Percentiles rank a stretch among this genome's conserved stretches.
These are phyloP conservation scores for Phytophthora litchii DNA, from an alignment of 352 stramenopile genomes.

Conservation along the genomic window DNA sequence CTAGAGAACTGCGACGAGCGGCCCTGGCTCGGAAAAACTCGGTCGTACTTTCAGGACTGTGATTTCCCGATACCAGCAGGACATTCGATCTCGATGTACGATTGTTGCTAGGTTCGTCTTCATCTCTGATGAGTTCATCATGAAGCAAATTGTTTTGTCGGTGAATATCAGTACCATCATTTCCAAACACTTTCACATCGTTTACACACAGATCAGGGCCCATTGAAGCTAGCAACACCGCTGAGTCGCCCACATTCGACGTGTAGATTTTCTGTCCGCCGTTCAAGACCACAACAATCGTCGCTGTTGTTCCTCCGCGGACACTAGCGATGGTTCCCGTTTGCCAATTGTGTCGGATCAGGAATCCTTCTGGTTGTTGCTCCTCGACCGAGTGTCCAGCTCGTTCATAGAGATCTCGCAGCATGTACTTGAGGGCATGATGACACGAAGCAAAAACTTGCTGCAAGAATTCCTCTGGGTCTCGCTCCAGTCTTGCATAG, in stretches of 20 bases:
- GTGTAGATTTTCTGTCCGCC: conserved; percentile 72
- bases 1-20: conserved; percentile 33
- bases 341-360: conserved; percentile 53
- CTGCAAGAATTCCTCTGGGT: conserved; percentile 58
- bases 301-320: conserved; percentile 90
- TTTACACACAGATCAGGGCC: conserved; percentile 24
- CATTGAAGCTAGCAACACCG: conserved; percentile 44
- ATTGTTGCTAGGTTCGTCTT: conserved; percentile 29
- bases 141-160: conserved; percentile 20
- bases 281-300: conserved; percentile 79
- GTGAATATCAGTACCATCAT: conserved; percentile 11
- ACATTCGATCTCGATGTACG: conserved; percentile 20
- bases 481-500: conserved; percentile 53
- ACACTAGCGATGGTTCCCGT: conserved; percentile 64
- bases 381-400: conserved; percentile 65
- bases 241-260: conserved; percentile 87
- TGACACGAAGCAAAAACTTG: conserved; percentile 70
- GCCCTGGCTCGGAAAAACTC: conserved; percentile 76
- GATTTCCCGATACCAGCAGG: conserved; percentile 81
- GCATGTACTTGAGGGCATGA: conserved; percentile 60
- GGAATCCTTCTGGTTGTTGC: conserved; percentile 57
- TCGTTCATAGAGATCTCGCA: conserved; percentile 65
- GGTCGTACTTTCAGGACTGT: conserved; percentile 73
- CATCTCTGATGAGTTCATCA: conserved; percentile 11
- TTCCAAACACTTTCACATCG: conserved; percentile 39